Evolutionary conservation across 2,329 filamentous ascomycete species (phyloP), one percentile per base, ranked within the genome.

Genomic region (Alternaria rosae): DNA sequence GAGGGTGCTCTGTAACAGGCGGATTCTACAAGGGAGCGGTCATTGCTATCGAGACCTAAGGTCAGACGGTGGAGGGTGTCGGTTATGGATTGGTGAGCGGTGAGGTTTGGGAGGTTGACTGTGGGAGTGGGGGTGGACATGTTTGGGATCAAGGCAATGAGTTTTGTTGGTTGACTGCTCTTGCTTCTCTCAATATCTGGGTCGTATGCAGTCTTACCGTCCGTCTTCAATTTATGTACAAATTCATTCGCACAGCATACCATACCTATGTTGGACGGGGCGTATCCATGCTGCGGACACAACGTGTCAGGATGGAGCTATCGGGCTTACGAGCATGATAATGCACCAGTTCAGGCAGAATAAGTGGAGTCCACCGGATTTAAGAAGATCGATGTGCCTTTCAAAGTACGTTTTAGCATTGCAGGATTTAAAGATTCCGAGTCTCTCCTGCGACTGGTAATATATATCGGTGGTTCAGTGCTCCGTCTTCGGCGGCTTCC

Each of bases 11-110:
- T 57, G 7, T 70, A 26, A 52, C 68, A 71, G n/a, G 55, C 65
- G 20, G 71, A 73, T 38, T 65, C 66, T 54, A 72, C 69, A 5
- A 74, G 64, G 6, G 48, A 41, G 4, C 32, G 61, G 43, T 70
- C 45, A 47, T 73, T 69, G 61, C 44, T 72, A 66, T 74, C 71
- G 21, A 73, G 59, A 26, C 69, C 70, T 26, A 69, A 61, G 47
- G 68, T 35, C 61, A 63, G 68, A 52, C 71, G 70, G 57, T 73
- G 42, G 51, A 74, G 65, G 45, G 68, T 65, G 43, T 74, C 71
- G 35, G 61, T 57, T 43, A 73, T 59, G 47, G 69, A 70, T 59
- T 73, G 70, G 53, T 68, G 70, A 11, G 65, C 59, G 30, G 17
- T 62, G 6, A 72, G 68, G 28, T 50, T 50, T 26, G 47, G 26